A percentile compares a stretch with the other conserved stretches of the same genome.
Conservation (phyloP, 2,329 filamentous ascomycete species). For the Xylaria sp. region DNA sequence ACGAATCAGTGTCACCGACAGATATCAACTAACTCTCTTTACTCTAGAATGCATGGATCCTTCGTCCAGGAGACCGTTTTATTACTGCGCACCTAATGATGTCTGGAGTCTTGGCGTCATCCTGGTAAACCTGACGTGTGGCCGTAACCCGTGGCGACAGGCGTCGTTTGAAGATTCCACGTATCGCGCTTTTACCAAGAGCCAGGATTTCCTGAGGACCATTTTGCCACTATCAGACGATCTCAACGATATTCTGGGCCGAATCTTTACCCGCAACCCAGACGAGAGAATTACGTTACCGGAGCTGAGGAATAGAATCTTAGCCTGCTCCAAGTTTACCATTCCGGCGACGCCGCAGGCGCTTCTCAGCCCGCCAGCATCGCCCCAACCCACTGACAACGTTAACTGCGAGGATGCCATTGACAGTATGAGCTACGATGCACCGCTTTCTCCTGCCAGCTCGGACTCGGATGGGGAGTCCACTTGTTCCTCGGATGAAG, state of each 20-base stretch:
- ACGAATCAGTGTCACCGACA: slow-evolving; percentile 31
- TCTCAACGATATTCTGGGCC: slow-evolving; percentile 85
- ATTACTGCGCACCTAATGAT: slow-evolving; percentile 94
- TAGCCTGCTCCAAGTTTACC: slow-evolving; percentile 81
- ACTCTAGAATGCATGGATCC: slow-evolving; percentile 86
- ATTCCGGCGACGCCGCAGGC: slow-evolving; percentile 53
- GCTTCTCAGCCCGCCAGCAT: slow-evolving; percentile 56
- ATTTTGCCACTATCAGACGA: slow-evolving; percentile 93
- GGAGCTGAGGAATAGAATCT: slow-evolving; percentile 81
- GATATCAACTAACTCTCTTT: slow-evolving; percentile 43
- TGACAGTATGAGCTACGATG: slow-evolving; percentile 57
- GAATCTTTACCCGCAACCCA: slow-evolving; percentile 89
- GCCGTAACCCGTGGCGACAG: slow-evolving; percentile 98
- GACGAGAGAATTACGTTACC: slow-evolving; percentile 82
- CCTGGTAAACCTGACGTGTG: slow-evolving; percentile 95
- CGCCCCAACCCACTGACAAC: slow-evolving; percentile 59
- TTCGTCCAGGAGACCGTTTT: slow-evolving; percentile 77
- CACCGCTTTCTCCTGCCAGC: slow-evolving; percentile 62
- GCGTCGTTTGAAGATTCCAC: slow-evolving; percentile 94
- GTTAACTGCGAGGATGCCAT: slow-evolving; percentile 61
- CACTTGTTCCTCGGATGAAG: slow-evolving; percentile 63
- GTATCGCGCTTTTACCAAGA: slow-evolving; percentile 89
- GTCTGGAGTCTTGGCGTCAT: slow-evolving; percentile 99
- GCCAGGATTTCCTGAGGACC: slow-evolving; percentile 86
- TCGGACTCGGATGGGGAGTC: slow-evolving; percentile 58